Evolutionary conservation across 345 rosid species (phyloP).

Genomic region (Aegle marmelos): DNA sequence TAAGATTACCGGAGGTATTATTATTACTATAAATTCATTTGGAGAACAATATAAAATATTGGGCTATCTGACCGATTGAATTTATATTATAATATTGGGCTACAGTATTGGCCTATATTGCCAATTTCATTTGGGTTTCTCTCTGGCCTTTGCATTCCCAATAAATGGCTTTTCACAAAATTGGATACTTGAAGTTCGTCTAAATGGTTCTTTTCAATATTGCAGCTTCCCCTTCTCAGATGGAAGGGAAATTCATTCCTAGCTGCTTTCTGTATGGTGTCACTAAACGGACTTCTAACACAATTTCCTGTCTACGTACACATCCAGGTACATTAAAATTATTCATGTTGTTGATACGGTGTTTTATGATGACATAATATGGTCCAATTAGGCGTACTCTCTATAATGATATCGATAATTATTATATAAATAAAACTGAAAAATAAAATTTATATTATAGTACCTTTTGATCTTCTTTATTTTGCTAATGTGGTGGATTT

Average conservation of each 20-base stretch:
- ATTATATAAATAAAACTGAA: not conserved
- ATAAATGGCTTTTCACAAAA: too few relatives aligned
- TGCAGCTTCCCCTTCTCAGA: not conserved
- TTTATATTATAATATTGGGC: too few relatives aligned
- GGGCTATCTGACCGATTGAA: too few relatives aligned
- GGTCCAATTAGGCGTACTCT: too few relatives aligned
- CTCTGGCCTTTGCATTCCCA: not conserved
- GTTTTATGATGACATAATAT: too few relatives aligned
- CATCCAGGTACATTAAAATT: not conserved
- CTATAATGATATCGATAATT: too few relatives aligned
- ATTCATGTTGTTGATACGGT: not conserved
- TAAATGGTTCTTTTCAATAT: not conserved
- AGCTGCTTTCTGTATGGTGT: not conserved
- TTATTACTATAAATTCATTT: too few relatives aligned
- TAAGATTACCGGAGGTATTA: too few relatives aligned
- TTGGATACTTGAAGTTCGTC: not conserved
- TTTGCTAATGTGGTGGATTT: not conserved
- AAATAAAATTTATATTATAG: too few relatives aligned
- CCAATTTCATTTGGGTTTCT: not conserved
- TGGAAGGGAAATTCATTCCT: not conserved
- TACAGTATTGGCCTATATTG: not conserved
- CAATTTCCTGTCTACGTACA: not conserved
- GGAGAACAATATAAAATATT: too few relatives aligned
- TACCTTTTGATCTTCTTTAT: too few relatives aligned
- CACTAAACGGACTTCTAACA: slow-evolving; percentile 11